These are phyloP conservation scores for Spergularia azorica DNA, from an alignment of 179 eudicot species.

Conservation along the genomic window DNA sequence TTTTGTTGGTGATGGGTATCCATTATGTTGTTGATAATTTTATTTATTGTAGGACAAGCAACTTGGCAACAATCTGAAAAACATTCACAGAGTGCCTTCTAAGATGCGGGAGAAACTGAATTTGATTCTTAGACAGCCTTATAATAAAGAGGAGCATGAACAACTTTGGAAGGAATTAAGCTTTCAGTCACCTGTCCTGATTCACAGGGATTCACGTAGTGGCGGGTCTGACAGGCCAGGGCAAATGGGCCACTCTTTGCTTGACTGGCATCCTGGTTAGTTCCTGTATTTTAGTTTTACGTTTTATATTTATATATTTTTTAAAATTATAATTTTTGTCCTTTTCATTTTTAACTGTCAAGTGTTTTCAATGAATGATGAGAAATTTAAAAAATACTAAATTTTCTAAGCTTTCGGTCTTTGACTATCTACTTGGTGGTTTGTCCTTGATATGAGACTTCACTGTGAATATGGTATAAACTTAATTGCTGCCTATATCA, in stretches of 20 bases:
- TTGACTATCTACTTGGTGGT: background rate
- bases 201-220: conserved; percentile 39
- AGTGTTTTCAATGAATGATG: background rate
- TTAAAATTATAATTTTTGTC: background rate
- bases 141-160: conserved; percentile 34
- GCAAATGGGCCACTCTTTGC: conserved; percentile 38
- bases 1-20: background rate
- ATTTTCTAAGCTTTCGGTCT: background rate
- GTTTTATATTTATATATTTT: too few relatives aligned
- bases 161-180: conserved; percentile 28
- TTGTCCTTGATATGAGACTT: background rate
- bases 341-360: too few relatives aligned
- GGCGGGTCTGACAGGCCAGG: conserved; percentile 22
- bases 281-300: background rate
- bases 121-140: conserved; percentile 36
- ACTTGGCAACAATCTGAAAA: conserved; percentile 7
- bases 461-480: background rate
- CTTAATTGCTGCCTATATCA: background rate
- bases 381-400: background rate
- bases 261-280: conserved; percentile 43
- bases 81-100: background rate
- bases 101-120: conserved; percentile 29
- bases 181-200: conserved; percentile 23
- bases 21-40: background rate
- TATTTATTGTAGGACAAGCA: conserved; percentile 22